These are phyloP conservation scores for Candida wancherniae DNA, from an alignment of 805 yeast genomes.

Conservation along the genomic window DNA sequence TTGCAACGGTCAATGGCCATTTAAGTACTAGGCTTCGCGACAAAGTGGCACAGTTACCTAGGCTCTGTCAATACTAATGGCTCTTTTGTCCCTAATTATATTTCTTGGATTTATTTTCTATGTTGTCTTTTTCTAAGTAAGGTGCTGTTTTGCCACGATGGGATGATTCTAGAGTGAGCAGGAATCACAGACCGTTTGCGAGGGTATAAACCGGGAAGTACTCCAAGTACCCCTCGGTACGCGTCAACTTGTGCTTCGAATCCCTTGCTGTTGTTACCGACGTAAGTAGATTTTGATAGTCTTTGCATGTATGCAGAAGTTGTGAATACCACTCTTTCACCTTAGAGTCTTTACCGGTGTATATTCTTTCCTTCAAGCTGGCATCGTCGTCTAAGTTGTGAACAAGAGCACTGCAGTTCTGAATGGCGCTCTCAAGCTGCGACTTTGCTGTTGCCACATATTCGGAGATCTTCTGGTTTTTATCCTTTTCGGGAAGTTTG, in stretches of 20 bases:
- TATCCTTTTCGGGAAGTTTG: background rate
- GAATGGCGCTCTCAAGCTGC: slow-evolving; percentile 3
- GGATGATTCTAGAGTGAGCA: background rate
- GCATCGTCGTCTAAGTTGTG: slow-evolving; percentile 6
- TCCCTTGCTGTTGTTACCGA: too few species aligned
- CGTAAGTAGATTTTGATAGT: slow-evolving; percentile 9
- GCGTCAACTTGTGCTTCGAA: slow-evolving; percentile 4
- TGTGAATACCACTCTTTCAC: slow-evolving; percentile 7
- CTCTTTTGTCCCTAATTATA: too few species aligned
- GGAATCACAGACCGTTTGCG: too few species aligned
- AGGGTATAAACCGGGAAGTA: slow-evolving; percentile 13
- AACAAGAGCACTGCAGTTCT: slow-evolving; percentile 4
- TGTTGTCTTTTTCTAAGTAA: too few species aligned
- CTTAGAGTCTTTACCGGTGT: slow-evolving; percentile 4
- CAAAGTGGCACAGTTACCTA: too few species aligned
- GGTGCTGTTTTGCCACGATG: background rate
- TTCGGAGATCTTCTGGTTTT: background rate
- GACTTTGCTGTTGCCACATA: background rate
- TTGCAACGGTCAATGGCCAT: too few species aligned
- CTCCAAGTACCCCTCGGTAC: slow-evolving; percentile 6
- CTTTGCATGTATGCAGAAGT: slow-evolving; percentile 12
- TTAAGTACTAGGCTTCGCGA: too few species aligned
- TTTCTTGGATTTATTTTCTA: too few species aligned
- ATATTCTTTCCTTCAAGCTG: slow-evolving; percentile 4
- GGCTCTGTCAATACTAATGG: too few species aligned